These are phyloP conservation scores for Sporothrix brasiliensis DNA, from an alignment of 2,329 filamentous ascomycete species.

Conservation along the genomic window DNA sequence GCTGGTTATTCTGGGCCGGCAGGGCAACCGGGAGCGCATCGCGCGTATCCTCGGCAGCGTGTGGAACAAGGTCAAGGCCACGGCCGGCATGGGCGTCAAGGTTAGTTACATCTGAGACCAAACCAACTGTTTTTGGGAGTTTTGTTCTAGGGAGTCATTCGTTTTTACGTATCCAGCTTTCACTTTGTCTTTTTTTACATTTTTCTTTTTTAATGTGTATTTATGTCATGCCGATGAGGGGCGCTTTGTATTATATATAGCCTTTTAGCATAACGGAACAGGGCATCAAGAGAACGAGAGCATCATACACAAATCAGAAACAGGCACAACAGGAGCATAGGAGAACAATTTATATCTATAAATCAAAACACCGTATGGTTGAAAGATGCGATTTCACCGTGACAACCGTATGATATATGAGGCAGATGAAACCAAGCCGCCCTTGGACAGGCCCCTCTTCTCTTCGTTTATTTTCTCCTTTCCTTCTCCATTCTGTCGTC, in stretches of 20 bases:
- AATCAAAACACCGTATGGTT: background rate
- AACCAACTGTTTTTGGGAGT: background rate
- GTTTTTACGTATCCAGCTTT: slow-evolving; percentile 10
- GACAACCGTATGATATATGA: background rate
- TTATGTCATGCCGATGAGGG: background rate
- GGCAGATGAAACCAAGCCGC: background rate
- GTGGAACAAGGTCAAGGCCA: slow-evolving; percentile 81
- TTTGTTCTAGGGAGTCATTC: background rate
- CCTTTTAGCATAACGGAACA: slow-evolving; percentile 24
- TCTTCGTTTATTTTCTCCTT: background rate
- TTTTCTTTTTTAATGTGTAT: slow-evolving; percentile 17
- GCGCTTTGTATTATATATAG: slow-evolving; percentile 19
- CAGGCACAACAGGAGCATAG: background rate
- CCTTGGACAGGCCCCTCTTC: background rate
- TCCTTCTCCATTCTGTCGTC: background rate
- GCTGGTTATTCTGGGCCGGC: slow-evolving; percentile 72
- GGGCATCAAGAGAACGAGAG: slow-evolving; percentile 1
- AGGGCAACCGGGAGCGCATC: slow-evolving; percentile 74
- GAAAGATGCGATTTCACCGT: background rate
- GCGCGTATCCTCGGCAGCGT: slow-evolving; percentile 67
- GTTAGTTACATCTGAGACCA: slow-evolving; percentile 82
- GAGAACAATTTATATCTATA: slow-evolving; percentile 16
- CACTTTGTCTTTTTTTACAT: background rate
- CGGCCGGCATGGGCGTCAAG: slow-evolving; percentile 94
- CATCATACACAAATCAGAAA: background rate